Conservation (phyloP, 345 rosid species). For the Pelargonium nanum region DNA sequence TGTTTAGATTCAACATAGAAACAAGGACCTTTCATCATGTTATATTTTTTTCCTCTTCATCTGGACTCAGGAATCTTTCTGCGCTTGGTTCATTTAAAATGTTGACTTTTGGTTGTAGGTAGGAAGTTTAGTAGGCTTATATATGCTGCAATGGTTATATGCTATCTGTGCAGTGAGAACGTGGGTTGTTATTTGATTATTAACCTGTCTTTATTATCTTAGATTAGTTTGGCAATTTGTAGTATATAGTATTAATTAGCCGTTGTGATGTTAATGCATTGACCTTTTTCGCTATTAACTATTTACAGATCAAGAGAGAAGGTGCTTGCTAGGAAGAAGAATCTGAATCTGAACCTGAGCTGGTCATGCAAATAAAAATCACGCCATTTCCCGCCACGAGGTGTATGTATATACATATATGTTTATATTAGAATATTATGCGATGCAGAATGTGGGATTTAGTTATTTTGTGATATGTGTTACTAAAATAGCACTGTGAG, state of each 20-base stretch:
- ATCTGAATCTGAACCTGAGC: neutral
- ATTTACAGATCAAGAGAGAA: neutral
- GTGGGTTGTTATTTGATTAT: neutral
- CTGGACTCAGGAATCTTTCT: too few relatives aligned
- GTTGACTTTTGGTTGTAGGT: too few relatives aligned
- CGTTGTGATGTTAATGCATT: neutral
- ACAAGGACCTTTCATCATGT: too few relatives aligned
- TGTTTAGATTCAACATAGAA: too few relatives aligned
- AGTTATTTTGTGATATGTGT: neutral
- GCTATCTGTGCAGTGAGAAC: neutral
- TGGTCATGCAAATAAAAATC: neutral
- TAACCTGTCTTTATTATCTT: neutral
- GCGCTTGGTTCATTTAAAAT: too few relatives aligned
- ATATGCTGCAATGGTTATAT: neutral
- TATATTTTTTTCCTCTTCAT: too few relatives aligned
- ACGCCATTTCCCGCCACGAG: neutral
- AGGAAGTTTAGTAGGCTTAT: too few relatives aligned
- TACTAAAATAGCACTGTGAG: neutral
- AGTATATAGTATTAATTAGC: neutral
- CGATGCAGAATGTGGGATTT: neutral
- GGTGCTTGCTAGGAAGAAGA: neutral
- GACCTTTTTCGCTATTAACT: neutral
- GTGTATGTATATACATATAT: neutral
- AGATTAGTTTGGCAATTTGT: neutral
- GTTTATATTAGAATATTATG: neutral